Evolutionary conservation across 768 basidiomycete species (phyloP).

Genomic region (Exsudoporus frostii): DNA sequence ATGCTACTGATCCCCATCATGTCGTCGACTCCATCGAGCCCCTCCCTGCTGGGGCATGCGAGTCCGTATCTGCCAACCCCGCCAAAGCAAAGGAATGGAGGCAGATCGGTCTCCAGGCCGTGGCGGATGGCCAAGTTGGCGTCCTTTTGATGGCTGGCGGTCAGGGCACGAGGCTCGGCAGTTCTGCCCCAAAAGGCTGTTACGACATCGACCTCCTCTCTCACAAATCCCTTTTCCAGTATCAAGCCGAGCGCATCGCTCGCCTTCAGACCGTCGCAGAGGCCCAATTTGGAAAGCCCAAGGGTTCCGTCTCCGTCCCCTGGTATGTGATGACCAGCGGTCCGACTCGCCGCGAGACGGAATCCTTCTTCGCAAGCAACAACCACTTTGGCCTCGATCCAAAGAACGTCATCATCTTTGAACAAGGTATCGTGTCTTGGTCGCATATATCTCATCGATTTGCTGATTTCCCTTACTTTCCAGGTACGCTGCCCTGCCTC

Average conservation of each 20-base stretch:
- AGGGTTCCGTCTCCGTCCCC: conserved; percentile 69
- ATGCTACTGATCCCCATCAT: conserved; percentile 38
- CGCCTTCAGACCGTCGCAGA: conserved; percentile 78
- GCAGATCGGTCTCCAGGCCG: conserved; percentile 73
- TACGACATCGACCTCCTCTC: conserved; percentile 96
- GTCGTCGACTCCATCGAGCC: conserved; percentile 65
- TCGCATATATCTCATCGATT: background rate
- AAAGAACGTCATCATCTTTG: conserved; percentile 87
- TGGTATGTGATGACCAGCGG: conserved; percentile 99
- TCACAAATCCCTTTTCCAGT: conserved; percentile 92
- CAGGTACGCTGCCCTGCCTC: conserved; percentile 94
- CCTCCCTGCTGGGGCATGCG: conserved; percentile 72
- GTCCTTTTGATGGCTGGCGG: conserved; percentile 98
- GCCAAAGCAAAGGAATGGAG: conserved; percentile 72
- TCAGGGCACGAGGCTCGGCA: conserved; percentile 93
- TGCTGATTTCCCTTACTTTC: background rate
- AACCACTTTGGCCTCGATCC: conserved; percentile 77
- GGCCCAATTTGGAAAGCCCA: conserved; percentile 45
- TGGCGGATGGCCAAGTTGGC: conserved; percentile 81
- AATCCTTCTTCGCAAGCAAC: conserved; percentile 76
- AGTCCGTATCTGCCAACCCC: conserved; percentile 52
- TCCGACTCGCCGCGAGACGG: conserved; percentile 86
- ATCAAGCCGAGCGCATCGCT: conserved; percentile 94
- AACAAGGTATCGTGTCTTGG: conserved; percentile 70
- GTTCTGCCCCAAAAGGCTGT: conserved; percentile 92